Evolutionary conservation across 768 basidiomycete genomes (phyloP), one percentile per base, ranked within the genome.

Genomic region (Leccinum imitatum): DNA sequence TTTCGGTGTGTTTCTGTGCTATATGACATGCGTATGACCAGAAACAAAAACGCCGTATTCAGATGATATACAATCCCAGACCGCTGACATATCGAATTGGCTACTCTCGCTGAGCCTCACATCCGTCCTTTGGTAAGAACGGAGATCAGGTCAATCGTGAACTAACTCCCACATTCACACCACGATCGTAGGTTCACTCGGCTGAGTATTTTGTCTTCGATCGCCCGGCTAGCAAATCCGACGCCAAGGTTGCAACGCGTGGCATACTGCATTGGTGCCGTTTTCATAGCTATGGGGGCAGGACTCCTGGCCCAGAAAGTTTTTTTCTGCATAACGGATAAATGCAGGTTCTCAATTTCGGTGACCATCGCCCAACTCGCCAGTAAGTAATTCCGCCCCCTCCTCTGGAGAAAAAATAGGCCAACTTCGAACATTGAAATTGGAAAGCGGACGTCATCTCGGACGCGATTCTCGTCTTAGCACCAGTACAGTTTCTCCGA

Each of bases 151-250:
- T 2, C 3, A n/a, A 11, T 31, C 27, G 19, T 21, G 30, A 31
- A 9, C 23, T 41, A 41, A 27, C 19, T 30, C 21, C 23, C 15
- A 53, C 31, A 25, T 11, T 19, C 19, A 46, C 11, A 33, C 13
- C 30, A 30, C 57, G 44, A 10, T 53, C 4, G 21, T 15, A 71
- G 70, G 70, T 67, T 67, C 14, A 54, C 70, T 14, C 59, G 70
- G 4, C 67, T 71, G 56, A 73, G 72, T 37, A 71, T 71, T 14
- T 44, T 71, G 6, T 71, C 54, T 39, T 73, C 70, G 3, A 44
- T 73, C 15, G 31, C 64, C 35, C 67, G 70, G 51, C 60, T 71
- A 57, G 53, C 59, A 37, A 61, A 56, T 30, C 70, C 69, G 0
- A 27, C 51, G 1, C 44, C 27, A 47, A 60, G 50, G 30, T 23